phyloP scores from a whole-genome alignment of 176 grass and related monocot genomes.

The Carex cristatella region DNA sequence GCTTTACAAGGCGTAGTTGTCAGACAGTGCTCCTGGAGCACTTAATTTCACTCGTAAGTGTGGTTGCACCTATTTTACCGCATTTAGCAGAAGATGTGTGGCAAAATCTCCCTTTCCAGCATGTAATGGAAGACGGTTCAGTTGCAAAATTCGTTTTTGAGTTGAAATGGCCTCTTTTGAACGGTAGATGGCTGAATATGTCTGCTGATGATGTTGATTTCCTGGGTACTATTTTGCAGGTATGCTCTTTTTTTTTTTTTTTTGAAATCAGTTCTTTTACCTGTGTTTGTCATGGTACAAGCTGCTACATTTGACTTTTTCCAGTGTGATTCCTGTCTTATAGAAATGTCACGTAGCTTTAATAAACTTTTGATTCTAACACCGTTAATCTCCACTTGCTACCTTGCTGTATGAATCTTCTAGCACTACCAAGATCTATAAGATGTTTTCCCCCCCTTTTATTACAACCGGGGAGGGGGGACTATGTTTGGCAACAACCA shows the following conservation, averaged over 20 bases:
- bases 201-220: conserved; percentile 67
- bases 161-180: conserved; percentile 75
- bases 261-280: background rate
- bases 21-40: conserved; percentile 80
- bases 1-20: conserved; percentile 88
- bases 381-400: background rate
- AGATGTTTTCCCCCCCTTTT: background rate
- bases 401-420: background rate
- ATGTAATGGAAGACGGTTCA: conserved; percentile 68
- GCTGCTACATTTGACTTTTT: background rate
- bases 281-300: background rate
- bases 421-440: background rate
- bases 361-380: background rate
- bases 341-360: background rate
- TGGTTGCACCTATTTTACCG: conserved; percentile 90
- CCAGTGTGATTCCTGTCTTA: background rate
- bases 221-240: conserved; percentile 68
- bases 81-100: conserved; percentile 95
- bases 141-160: conserved; percentile 70
- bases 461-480: too few relatives aligned
- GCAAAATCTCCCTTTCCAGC: conserved; percentile 88
- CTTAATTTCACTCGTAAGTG: conserved; percentile 76
- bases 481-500: too few relatives aligned
- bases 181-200: conserved; percentile 57
- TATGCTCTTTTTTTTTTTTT: conserved; percentile 21